Percentiles rank a stretch among this genome's conserved stretches.
Evolutionary conservation across 148 eudicot genomes (phyloP).

Genomic region (Rhododendron simsii): DNA sequence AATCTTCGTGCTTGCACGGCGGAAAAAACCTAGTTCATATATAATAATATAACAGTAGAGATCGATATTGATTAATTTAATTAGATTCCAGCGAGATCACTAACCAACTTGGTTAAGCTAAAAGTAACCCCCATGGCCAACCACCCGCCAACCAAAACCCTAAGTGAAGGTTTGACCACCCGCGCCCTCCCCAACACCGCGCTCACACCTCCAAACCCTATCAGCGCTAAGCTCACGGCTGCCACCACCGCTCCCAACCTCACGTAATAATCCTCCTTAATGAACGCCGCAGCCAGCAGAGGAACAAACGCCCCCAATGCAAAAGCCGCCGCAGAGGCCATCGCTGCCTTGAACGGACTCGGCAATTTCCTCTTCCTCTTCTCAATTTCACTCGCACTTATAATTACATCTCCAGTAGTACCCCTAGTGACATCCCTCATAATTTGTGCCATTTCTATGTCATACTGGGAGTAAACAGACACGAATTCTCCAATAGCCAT

Average conservation of each 20-base stretch:
- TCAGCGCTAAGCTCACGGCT: constrained; percentile 27
- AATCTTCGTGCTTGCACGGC: too few species aligned
- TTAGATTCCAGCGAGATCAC: not conserved
- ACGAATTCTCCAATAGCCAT: constrained; percentile 46
- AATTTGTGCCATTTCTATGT: constrained; percentile 34
- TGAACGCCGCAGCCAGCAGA: constrained; percentile 26
- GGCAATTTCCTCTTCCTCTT: constrained; percentile 19
- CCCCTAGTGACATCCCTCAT: constrained; percentile 15
- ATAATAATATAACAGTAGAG: too few species aligned
- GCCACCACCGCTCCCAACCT: constrained; percentile 25
- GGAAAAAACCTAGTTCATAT: too few species aligned
- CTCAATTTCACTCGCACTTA: not conserved
- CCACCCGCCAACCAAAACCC: constrained; percentile 46
- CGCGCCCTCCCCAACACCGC: constrained; percentile 14
- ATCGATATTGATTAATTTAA: not conserved
- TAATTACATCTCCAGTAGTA: not conserved
- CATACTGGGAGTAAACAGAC: constrained; percentile 26
- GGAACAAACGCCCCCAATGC: constrained; percentile 28
- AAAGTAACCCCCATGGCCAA: constrained; percentile 40
- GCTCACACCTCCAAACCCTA: constrained; percentile 17
- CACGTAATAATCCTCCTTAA: constrained; percentile 14
- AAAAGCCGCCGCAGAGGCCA: constrained; percentile 30
- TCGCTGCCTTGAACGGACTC: constrained; percentile 27
- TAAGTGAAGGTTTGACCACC: constrained; percentile 13
- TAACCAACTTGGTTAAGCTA: constrained; percentile 33